These are phyloP conservation scores for Hibiscus trionum DNA, from an alignment of 345 rosid genomes.

Conservation along the genomic window DNA sequence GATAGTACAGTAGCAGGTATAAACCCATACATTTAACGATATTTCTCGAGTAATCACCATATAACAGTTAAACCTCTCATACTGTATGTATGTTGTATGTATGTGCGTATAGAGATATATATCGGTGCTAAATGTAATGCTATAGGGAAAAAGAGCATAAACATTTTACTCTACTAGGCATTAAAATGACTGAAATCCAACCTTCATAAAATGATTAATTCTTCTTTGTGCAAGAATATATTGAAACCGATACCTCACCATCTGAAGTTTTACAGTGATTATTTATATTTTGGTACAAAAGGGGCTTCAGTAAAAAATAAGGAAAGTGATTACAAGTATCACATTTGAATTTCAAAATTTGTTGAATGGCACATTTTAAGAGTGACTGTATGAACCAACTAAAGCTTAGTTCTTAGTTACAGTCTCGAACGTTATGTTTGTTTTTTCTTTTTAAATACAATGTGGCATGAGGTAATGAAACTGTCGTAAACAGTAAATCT, in stretches of 20 bases:
- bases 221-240: neutral
- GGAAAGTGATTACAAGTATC: neutral
- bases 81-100: neutral
- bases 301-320: neutral
- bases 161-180: neutral
- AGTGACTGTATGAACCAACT: neutral
- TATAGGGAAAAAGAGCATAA: neutral
- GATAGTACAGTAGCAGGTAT: neutral
- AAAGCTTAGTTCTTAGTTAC: neutral
- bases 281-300: neutral
- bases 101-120: neutral
- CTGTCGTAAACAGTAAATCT: neutral
- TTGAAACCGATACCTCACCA: neutral
- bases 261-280: neutral
- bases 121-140: neutral
- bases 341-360: neutral
- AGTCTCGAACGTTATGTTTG: neutral
- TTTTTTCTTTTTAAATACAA: neutral
- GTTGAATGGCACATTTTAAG: neutral
- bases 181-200: neutral
- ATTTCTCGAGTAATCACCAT: neutral
- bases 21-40: neutral
- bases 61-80: neutral
- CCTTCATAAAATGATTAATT: neutral
- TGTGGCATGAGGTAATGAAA: neutral